Conservation (phyloP, 305 asterid species). For the Solanum hybrid region DNA sequence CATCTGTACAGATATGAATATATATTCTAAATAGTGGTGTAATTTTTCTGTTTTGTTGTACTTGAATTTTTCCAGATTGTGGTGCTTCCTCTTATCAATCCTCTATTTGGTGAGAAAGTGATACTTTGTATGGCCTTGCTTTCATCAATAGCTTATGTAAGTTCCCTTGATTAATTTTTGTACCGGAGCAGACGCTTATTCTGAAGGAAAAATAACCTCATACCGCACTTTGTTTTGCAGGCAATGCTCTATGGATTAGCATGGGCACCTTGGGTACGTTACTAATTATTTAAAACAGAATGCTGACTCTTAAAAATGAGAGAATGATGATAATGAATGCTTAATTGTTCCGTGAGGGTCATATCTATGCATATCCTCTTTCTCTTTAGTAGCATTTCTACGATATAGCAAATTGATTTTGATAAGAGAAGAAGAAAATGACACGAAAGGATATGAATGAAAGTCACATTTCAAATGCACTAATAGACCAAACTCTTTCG, state of each 20-base stretch:
- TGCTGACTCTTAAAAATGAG: neutral
- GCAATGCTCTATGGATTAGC: conserved; percentile 86
- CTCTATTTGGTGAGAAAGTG: conserved; percentile 70
- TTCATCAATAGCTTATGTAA: conserved; percentile 65
- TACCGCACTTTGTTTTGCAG: conserved; percentile 23
- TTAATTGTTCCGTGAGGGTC: neutral
- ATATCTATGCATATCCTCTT: neutral
- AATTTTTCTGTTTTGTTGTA: neutral
- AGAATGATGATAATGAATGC: neutral
- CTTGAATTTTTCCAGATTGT: conserved; percentile 37
- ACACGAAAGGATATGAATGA: neutral
- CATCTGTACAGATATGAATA: too few species aligned
- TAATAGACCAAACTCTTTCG: neutral
- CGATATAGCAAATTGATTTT: neutral
- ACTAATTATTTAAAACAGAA: neutral
- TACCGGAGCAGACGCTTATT: neutral
- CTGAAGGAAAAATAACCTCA: neutral
- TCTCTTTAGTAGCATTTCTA: too few species aligned
- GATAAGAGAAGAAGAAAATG: neutral
- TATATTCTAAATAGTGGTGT: neutral
- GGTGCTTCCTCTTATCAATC: conserved; percentile 77
- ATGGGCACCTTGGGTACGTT: conserved; percentile 90
- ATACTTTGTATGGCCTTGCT: conserved; percentile 70
- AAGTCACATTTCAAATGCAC: neutral
- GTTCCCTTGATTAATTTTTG: conserved; percentile 14